These are phyloP conservation scores for Vitis labrusca DNA, from an alignment of 164 flowering plant genomes.

Conservation along the genomic window DNA sequence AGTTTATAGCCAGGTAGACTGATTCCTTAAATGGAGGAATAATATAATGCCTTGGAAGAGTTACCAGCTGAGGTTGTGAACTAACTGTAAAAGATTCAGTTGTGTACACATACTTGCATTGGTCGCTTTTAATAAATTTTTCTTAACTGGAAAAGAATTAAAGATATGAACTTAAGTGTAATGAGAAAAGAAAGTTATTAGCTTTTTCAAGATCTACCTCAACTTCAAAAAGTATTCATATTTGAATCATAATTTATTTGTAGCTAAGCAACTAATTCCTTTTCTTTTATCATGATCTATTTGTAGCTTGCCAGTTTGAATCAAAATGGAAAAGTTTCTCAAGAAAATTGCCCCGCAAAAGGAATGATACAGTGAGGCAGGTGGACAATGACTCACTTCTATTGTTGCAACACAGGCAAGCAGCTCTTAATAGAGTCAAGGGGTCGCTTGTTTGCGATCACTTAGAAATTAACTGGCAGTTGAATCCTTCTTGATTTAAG, in stretches of 20 bases:
- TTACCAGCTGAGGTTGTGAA: too few species aligned
- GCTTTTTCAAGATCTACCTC: too few species aligned
- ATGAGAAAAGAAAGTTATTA: too few species aligned
- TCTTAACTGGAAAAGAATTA: too few species aligned
- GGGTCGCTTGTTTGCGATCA: constrained; percentile 37
- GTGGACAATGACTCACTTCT: constrained; percentile 25
- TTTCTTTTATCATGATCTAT: not conserved
- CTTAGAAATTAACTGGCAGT: constrained; percentile 52
- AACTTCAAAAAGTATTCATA: too few species aligned
- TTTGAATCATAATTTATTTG: not conserved
- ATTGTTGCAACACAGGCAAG: constrained; percentile 56
- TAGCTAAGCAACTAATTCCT: not conserved
- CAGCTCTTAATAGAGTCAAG: constrained; percentile 44
- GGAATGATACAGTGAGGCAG: constrained; percentile 15
- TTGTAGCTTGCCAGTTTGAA: constrained; percentile 55
- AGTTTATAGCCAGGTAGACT: too few species aligned
- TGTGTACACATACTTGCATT: too few species aligned
- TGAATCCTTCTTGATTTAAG: constrained; percentile 27
- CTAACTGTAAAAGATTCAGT: too few species aligned
- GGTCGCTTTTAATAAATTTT: too few species aligned
- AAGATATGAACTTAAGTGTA: too few species aligned
- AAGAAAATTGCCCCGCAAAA: constrained; percentile 46
- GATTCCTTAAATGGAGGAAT: too few species aligned
- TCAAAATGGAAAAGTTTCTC: constrained; percentile 61
- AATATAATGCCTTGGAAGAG: too few species aligned